Evolutionary conservation across 441 rosid genomes (phyloP).

Genomic region (Pelargonium citronellum): DNA sequence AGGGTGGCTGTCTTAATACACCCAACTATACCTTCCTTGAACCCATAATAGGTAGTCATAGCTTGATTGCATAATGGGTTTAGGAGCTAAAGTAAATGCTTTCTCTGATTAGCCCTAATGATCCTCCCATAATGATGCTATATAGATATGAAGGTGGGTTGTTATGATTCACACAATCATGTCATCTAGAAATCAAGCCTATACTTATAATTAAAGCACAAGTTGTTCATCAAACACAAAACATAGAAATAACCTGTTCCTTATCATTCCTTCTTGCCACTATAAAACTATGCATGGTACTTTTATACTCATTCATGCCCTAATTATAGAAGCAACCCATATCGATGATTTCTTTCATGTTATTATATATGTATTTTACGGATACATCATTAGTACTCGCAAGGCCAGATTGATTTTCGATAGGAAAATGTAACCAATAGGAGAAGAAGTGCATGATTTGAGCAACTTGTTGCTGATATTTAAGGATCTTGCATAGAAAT

Average conservation of each 20-base stretch:
- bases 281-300: no score
- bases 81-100: not conserved
- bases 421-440: not conserved
- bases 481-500: not conserved
- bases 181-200: not conserved
- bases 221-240: not conserved
- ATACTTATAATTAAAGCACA: not conserved
- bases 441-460: not conserved
- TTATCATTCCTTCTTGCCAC: not conserved
- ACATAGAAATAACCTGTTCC: not conserved
- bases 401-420: not conserved
- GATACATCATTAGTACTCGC: no score
- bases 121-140: slow-evolving; percentile 2
- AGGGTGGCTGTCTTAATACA: slow-evolving; percentile 17
- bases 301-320: not conserved
- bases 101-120: not conserved
- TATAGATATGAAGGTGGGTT: slow-evolving; percentile 5
- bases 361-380: no score
- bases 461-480: not conserved
- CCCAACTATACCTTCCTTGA: not conserved
- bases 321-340: no score
- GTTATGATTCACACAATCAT: slow-evolving; percentile 4
- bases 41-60: not conserved
- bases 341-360: no score
- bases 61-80: slow-evolving; percentile 23